phyloP scores from a whole-genome alignment of 805 yeast genomes.

The Cyberlindnera amylophila region DNA sequence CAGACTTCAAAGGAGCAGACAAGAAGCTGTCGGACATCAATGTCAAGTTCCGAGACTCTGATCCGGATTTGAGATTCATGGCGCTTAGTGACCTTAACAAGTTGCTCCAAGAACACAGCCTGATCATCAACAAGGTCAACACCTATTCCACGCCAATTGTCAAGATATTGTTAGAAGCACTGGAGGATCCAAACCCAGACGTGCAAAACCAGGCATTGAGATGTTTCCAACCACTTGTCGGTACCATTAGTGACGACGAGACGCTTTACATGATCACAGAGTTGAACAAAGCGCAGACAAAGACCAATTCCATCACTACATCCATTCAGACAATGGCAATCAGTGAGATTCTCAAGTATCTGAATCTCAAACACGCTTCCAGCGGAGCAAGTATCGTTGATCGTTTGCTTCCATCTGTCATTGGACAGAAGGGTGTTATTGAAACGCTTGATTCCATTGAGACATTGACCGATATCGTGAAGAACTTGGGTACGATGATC shows the following conservation, averaged over 20 bases:
- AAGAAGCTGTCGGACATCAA: slow-evolving; percentile 26
- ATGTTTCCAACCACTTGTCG: slow-evolving; percentile 41
- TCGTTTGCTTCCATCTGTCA: slow-evolving; percentile 36
- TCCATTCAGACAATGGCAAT: slow-evolving; percentile 28
- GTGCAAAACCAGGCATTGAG: slow-evolving; percentile 73
- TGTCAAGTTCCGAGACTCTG: slow-evolving; percentile 57
- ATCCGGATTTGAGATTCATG: slow-evolving; percentile 83
- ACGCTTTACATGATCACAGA: slow-evolving; percentile 18
- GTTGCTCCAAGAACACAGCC: slow-evolving; percentile 30
- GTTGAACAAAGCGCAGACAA: slow-evolving; percentile 20
- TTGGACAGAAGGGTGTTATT: slow-evolving; percentile 29
- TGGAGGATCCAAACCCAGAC: slow-evolving; percentile 63
- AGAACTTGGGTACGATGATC: slow-evolving; percentile 43
- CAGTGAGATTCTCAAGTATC: slow-evolving; percentile 24
- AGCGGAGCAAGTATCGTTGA: slow-evolving; percentile 32
- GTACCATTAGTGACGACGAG: slow-evolving; percentile 24
- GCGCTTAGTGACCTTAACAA: slow-evolving; percentile 71
- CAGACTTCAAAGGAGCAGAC: slow-evolving; percentile 30
- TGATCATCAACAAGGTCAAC: slow-evolving; percentile 28
- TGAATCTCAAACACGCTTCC: slow-evolving; percentile 22
- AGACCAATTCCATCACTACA: slow-evolving; percentile 25
- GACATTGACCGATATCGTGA: slow-evolving; percentile 52
- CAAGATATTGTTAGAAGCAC: slow-evolving; percentile 37
- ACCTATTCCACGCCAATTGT: slow-evolving; percentile 34
- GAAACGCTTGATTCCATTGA: slow-evolving; percentile 55